Evolutionary conservation across 345 rosid genomes (phyloP).

Genomic region (Aquilaria malaccensis): DNA sequence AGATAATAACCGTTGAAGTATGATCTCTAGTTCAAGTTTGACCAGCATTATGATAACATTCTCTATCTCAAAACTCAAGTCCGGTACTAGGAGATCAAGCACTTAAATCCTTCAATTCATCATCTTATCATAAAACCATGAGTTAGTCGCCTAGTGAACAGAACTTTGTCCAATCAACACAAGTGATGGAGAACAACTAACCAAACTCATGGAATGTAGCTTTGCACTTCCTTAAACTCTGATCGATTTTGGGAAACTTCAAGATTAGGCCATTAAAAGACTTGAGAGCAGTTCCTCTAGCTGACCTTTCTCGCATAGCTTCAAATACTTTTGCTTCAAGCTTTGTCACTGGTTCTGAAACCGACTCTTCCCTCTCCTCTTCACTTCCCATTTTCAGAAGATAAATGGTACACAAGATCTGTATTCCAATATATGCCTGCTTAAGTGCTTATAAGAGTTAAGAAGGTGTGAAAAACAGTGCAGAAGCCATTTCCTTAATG

Average conservation of each 20-base stretch:
- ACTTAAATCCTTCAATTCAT: too few relatives aligned
- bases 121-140: too few relatives aligned
- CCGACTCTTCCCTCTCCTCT: conserved; percentile 35
- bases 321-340: conserved; percentile 79
- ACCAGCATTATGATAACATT: too few relatives aligned
- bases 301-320: conserved; percentile 65
- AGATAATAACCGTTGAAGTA: too few relatives aligned
- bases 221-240: conserved; percentile 75
- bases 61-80: too few relatives aligned
- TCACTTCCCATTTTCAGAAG: conserved; percentile 54
- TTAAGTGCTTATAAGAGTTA: too few relatives aligned
- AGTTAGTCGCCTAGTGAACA: too few relatives aligned
- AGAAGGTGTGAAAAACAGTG: too few relatives aligned
- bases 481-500: too few relatives aligned
- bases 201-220: conserved; percentile 80
- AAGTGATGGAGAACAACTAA: conserved; percentile 15
- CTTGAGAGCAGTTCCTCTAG: conserved; percentile 54
- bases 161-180: too few relatives aligned
- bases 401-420: conserved; percentile 7
- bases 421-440: conserved; percentile 11
- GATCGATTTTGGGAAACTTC: conserved; percentile 89
- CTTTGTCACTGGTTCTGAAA: conserved; percentile 63
- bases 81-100: too few relatives aligned
- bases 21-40: too few relatives aligned
- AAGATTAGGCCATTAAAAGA: conserved; percentile 81